These are phyloP conservation scores for Rhizoclosmatium globosum DNA, from an alignment of 192 early-diverging fungal species.

Conservation along the genomic window DNA sequence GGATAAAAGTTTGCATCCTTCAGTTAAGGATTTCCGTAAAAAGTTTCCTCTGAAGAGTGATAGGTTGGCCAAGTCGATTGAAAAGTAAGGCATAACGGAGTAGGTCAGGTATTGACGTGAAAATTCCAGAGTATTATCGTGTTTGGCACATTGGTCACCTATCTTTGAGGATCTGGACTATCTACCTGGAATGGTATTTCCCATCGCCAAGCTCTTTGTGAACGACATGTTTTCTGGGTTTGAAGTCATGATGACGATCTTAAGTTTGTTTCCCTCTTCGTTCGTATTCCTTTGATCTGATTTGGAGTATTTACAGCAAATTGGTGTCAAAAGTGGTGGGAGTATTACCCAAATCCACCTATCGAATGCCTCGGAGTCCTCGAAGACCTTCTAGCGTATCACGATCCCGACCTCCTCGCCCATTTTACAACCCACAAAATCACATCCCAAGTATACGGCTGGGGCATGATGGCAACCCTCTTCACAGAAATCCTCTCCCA, in stretches of 20 bases:
- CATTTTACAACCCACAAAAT: constrained; percentile 58
- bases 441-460: constrained; percentile 64
- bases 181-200: constrained; percentile 66
- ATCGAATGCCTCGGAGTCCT: constrained; percentile 62
- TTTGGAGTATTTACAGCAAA: constrained; percentile 42
- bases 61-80: constrained; percentile 54
- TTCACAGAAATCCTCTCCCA: constrained; percentile 58
- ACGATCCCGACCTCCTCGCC: constrained; percentile 56
- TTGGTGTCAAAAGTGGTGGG: constrained; percentile 77
- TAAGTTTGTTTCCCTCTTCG: constrained; percentile 46
- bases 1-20: constrained; percentile 53
- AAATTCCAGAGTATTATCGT: constrained; percentile 53
- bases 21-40: constrained; percentile 49
- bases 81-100: constrained; percentile 35
- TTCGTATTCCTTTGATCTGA: neutral
- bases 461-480: constrained; percentile 55
- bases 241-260: constrained; percentile 61
- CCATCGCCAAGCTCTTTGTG: constrained; percentile 62
- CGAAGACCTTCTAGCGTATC: constrained; percentile 56
- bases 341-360: constrained; percentile 71
- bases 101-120: neutral
- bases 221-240: constrained; percentile 63
- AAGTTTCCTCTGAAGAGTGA: constrained; percentile 62
- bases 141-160: constrained; percentile 66
- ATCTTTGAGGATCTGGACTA: constrained; percentile 68